Conservation (phyloP, 106 monocot genomes). For the Allium sativum region DNA sequence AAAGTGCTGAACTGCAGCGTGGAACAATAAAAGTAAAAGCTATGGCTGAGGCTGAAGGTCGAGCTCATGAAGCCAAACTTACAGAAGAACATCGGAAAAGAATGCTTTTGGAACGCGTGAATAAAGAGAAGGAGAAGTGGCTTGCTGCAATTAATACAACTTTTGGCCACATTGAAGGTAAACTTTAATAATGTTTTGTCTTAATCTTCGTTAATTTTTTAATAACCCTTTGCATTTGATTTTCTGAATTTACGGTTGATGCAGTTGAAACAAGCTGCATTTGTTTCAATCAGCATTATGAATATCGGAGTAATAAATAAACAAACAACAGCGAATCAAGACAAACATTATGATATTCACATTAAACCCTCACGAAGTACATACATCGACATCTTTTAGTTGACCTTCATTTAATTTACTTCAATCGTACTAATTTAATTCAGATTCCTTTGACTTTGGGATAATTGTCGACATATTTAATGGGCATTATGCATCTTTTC, state of each 20-base stretch:
- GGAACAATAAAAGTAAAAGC: constrained; percentile 80
- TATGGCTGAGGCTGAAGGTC: constrained; percentile 85
- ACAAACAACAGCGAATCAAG: no score
- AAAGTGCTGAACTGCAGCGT: constrained; percentile 74
- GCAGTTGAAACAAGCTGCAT: not conserved
- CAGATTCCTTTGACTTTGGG: no score
- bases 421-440: no score
- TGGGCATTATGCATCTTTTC: no score
- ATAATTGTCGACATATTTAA: no score
- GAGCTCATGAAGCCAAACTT: constrained; percentile 71
- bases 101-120: constrained; percentile 75
- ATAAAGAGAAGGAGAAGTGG: constrained; percentile 91
- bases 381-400: no score
- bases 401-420: no score
- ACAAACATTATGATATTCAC: no score
- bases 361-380: no score
- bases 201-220: not conserved
- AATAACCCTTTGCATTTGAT: not conserved
- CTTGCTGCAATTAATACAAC: constrained; percentile 84
- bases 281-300: not conserved
- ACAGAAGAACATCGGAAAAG: constrained; percentile 74
- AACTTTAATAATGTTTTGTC: not conserved
- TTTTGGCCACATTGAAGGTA: constrained; percentile 93
- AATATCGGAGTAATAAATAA: no score
- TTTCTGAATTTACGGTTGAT: not conserved